Evolutionary conservation across 768 basidiomycete species (phyloP), one percentile per base, ranked within the genome.

Genomic region (Phylloporus arenicola): DNA sequence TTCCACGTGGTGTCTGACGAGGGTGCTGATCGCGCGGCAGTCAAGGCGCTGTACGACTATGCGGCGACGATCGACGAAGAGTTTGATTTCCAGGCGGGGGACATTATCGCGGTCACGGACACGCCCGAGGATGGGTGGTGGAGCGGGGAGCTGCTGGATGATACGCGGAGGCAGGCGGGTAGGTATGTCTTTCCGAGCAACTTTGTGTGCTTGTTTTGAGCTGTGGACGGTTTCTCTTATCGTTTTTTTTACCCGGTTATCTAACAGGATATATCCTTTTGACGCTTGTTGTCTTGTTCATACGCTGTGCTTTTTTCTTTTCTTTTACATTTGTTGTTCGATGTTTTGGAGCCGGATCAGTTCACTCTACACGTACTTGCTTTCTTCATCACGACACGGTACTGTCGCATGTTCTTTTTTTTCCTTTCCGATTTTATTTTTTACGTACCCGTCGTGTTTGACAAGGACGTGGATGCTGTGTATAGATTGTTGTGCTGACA

Each of bases 71-170:
- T 87, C 54, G 84, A 88, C 1, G 92, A 94, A 63, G 95, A 97
- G 70, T 97, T 98, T 67, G 88, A 94, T 65, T 97, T 98, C 82
- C 90, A 93, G 64, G 75, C 83, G 19, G 91, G 88, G 3, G 95
- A 98, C 68, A 89, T 96, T 56, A 96, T 98, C 56, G 94, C 93
- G 7, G 94, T 98, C 10, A 94, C 90, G 0, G 78, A 83, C 19
- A 95, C 92, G 6, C 92, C 92, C 5, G 92, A 93, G 59, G 94
- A 96, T 60, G 95, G 95, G 1, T 97, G 95, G 95, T 98, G 94
- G 95, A 88, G 83, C 49, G 95, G 95, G 20, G 85, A 88, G 58
- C 68, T 92, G 51, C 70, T 91, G n/a, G 86, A 89, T 54, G 87
- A 90, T 57, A 73, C 75, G 27, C 70, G 90, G 57, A 74, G 88